phyloP scores from a whole-genome alignment of 2,329 filamentous ascomycete species.

The Sporothrix inflata region DNA sequence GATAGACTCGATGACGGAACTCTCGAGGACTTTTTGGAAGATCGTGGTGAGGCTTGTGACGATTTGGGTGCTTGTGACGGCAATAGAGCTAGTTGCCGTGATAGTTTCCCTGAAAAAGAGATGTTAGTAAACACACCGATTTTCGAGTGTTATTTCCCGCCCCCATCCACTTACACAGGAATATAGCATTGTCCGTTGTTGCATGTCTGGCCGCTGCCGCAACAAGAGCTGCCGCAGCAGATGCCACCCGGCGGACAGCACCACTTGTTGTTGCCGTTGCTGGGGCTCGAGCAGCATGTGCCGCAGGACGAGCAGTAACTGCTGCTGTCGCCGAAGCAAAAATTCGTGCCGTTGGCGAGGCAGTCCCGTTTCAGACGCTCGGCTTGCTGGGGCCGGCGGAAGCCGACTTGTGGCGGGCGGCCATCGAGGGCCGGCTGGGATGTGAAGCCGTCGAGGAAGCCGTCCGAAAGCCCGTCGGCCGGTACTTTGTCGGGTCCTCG shows the following conservation, averaged over 20 bases:
- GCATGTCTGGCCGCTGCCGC: conserved; percentile 40
- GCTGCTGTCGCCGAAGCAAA: conserved; percentile 39
- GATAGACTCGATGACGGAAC: conserved; percentile 30
- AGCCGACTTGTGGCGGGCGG: conserved; percentile 34
- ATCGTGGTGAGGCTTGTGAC: conserved; percentile 32
- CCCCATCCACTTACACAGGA: conserved; percentile 28
- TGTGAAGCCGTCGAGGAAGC: conserved; percentile 14
- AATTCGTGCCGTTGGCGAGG: conserved; percentile 42
- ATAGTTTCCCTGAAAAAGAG: conserved; percentile 31
- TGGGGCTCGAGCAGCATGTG: conserved; percentile 37
- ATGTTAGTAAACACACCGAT: background rate
- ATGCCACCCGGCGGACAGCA: conserved; percentile 38
- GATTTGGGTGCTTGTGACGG: conserved; percentile 27
- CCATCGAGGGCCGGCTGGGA: conserved; percentile 32
- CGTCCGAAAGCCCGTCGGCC: background rate
- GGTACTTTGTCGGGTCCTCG: background rate
- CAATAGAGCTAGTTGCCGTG: conserved; percentile 26
- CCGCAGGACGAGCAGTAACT: conserved; percentile 40
- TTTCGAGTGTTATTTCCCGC: background rate
- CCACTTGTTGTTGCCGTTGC: conserved; percentile 32
- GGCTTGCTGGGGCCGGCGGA: conserved; percentile 28
- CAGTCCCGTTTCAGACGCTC: conserved; percentile 37
- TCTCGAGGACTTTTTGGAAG: conserved; percentile 32
- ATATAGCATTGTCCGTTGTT: conserved; percentile 38
- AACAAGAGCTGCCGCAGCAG: conserved; percentile 42